Base-by-base conservation (phyloP, 805 yeast species). In the Candida gorgasii region DNA sequence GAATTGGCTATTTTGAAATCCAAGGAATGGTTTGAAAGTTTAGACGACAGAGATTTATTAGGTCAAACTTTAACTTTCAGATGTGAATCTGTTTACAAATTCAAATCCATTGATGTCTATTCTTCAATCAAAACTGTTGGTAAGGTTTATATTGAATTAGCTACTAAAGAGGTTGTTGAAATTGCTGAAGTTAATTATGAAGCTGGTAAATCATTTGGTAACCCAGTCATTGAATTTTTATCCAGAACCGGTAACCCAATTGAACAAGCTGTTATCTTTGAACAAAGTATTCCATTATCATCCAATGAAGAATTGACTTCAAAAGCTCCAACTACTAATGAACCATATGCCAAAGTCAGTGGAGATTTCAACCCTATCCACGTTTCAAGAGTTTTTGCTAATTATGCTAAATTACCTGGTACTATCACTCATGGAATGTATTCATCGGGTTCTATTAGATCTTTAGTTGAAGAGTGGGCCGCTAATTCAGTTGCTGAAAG, bases 391-490 rank as follows among this genome's bases (percentile, higher is more conserved):
- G 93, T 89, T 39, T 93, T 93, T 69, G 90, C 99, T 43, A 77
- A 82, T 49, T 93, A 93, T 63, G 98, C 96, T 34, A 82, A 82
- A 59, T 76, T 93, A 60, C 97, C 97, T 46, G 99, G 99, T 53
- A 93, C 98, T 28, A 93, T 93, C 58, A 93, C 99, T 27, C 99
- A 95, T 61, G 99, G 99, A 64, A 95, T 93, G 99, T 95, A 80
- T 78, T 87, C 97, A 15, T 86, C 96, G 61, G 99, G 97, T 48
- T 79, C 95, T 49, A 92, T 90, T 54, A 85, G 99, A 75, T 81
- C 95, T 24, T 78, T 89, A 62, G 97, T 93, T 54, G 99, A 93
- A 73, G 86, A 88, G 66, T 90, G 96, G 89, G 99, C 99, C 50
- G 99, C 99, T 50, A 90, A 89, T 67, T 89, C 93, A 66, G 90